Base-by-base conservation (phyloP, 2,329 filamentous ascomycete species). In the Beauveria asiatica region DNA sequence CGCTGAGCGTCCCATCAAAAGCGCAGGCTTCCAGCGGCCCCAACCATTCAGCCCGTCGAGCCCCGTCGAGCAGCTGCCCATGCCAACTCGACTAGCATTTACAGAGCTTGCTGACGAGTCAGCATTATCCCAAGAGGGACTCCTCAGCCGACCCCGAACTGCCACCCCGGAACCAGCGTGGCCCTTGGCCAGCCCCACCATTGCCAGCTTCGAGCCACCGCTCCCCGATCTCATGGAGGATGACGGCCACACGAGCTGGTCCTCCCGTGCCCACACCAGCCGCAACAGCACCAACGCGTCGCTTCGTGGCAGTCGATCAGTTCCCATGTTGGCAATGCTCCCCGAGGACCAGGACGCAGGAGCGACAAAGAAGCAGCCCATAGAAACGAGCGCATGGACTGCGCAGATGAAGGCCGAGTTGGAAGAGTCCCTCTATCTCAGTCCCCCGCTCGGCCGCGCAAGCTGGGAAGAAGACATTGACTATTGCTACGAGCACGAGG, bases 401-500 rank as follows among this genome's bases (percentile, higher is more conserved):
- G 21, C 37, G 5, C 52, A 50, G 37, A 33, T 51, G 33, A 57
- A 56, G 45, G 39, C 23, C 25, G 53, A 37, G 27, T 33, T 60
- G 30, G 30, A 55, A 1, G 67, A 68, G 21, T 66, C 64, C 3
- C 69, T 70, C 7, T 64, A 66, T 13, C 63, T 64, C 8, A 66
- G 66, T n/a, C 72, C 75, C 3, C 59, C 62, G 3, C 63, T 72
- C n/a, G 65, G 69, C 23, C 72, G 72, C 8, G 78, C 80, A 65
- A 85, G 75, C 65, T 88, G 85, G 85, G 85, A 88, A 66, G 84
- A 86, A 57, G 84, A 84, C 63, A 87, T 88, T 62, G 85, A 88
- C 67, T 88, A 87, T 70, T 87, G 83, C 67, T 88, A 88, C 67
- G 84, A 87, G 64, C 83, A 88, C 65, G 85, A 84, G 64, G 83